A percentile compares a stretch with the other conserved stretches of the same genome.
Evolutionary conservation across 2,329 filamentous ascomycete species (phyloP).

Genomic region (Nemania abortiva): DNA sequence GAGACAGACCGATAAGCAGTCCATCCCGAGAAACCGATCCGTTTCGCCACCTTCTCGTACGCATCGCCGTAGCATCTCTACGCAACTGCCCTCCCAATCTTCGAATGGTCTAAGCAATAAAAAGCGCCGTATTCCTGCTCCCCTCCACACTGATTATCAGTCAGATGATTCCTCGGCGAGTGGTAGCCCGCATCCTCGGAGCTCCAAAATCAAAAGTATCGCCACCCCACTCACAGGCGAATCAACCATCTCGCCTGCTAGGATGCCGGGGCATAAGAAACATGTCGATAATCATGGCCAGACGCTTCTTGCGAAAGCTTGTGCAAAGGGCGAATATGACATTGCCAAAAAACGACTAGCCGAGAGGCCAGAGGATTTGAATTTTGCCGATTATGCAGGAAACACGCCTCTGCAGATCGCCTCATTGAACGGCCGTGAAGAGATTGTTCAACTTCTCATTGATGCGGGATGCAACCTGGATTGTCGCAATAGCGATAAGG

Average conservation of each 20-base stretch:
- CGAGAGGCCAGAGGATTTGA: constrained; percentile 87
- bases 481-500: constrained; percentile 82
- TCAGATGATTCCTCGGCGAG: constrained; percentile 75
- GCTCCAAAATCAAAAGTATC: constrained; percentile 68
- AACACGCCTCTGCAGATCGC: constrained; percentile 97
- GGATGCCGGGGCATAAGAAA: constrained; percentile 81
- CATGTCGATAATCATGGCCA: constrained; percentile 93
- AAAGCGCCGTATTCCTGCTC: constrained; percentile 71
- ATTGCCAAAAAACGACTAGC: constrained; percentile 78
- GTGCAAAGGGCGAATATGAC: constrained; percentile 86
- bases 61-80: constrained; percentile 74
- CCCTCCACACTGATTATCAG: constrained; percentile 73
- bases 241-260: constrained; percentile 73
- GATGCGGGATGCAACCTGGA: constrained; percentile 87
- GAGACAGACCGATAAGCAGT: constrained; percentile 50
- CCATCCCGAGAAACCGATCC: constrained; percentile 60
- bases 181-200: constrained; percentile 69
- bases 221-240: constrained; percentile 68
- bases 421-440: constrained; percentile 83
- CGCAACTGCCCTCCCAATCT: constrained; percentile 68
- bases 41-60: constrained; percentile 68
- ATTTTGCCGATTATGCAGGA: constrained; percentile 92
- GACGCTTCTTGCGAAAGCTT: constrained; percentile 89
- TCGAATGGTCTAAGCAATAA: constrained; percentile 69
- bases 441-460: constrained; percentile 89